Percentiles rank a stretch among this genome's conserved stretches.
Evolutionary conservation across 306 rosid genomes (phyloP).

Genomic region (Clitoria ternatea): DNA sequence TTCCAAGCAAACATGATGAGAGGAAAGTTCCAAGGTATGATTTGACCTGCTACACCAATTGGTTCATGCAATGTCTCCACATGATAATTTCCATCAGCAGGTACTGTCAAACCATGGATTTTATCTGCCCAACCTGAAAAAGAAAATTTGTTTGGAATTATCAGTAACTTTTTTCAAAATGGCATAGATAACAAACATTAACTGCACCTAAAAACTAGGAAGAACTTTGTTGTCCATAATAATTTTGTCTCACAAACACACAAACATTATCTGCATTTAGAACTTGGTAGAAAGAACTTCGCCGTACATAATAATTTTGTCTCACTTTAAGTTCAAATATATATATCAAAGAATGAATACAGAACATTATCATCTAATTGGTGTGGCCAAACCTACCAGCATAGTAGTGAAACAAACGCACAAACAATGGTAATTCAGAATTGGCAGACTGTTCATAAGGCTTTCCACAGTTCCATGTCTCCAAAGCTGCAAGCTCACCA

Average conservation of each 20-base stretch:
- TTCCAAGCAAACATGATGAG: slow-evolving; percentile 66
- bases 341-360: too few relatives aligned
- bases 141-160: background rate
- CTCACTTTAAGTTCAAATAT: too few relatives aligned
- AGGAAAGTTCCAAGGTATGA: slow-evolving; percentile 75
- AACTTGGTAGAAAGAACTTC: too few relatives aligned
- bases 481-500: slow-evolving; percentile 58
- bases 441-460: slow-evolving; percentile 46
- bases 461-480: slow-evolving; percentile 65
- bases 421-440: slow-evolving; percentile 38
- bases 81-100: slow-evolving; percentile 57
- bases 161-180: background rate
- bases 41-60: slow-evolving; percentile 74
- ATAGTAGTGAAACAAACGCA: slow-evolving; percentile 52
- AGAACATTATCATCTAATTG: background rate
- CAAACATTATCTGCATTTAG: too few relatives aligned
- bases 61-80: slow-evolving; percentile 64
- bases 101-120: slow-evolving; percentile 68
- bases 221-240: too few relatives aligned
- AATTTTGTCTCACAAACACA: too few relatives aligned
- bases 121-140: slow-evolving; percentile 71
- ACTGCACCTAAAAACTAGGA: too few relatives aligned
- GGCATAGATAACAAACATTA: background rate
- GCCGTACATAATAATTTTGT: too few relatives aligned
- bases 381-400: slow-evolving; percentile 39